Evolutionary conservation across 2,329 filamentous ascomycete species (phyloP).

Genomic region (Sordariomycetes sp.): DNA sequence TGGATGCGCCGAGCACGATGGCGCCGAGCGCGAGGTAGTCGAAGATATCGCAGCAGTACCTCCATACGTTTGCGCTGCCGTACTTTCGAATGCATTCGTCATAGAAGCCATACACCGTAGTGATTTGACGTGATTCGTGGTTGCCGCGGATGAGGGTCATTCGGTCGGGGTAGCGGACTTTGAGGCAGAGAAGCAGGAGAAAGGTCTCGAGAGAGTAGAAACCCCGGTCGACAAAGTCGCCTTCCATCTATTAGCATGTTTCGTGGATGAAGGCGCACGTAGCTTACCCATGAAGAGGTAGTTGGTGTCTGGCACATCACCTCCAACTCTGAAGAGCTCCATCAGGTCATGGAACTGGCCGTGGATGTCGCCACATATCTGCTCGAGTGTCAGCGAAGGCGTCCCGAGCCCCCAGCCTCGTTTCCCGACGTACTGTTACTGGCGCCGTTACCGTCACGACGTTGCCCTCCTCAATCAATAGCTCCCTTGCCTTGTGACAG

Average conservation of each 20-base stretch:
- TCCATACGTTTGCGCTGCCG: constrained; percentile 92
- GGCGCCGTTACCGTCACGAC: constrained; percentile 92
- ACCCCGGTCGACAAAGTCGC: constrained; percentile 94
- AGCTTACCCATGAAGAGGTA: constrained; percentile 86
- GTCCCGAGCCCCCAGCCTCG: background rate
- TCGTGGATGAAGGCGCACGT: background rate
- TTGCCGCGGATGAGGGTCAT: constrained; percentile 96
- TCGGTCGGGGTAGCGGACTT: constrained; percentile 65
- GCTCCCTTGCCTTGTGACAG: constrained; percentile 92
- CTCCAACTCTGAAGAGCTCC: constrained; percentile 91
- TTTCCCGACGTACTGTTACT: constrained; percentile 59
- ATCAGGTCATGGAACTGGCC: constrained; percentile 95
- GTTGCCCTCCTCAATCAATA: constrained; percentile 95
- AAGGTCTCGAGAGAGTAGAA: constrained; percentile 98
- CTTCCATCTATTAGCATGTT: constrained; percentile 26
- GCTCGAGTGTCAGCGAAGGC: constrained; percentile 1
- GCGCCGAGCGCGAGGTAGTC: constrained; percentile 91
- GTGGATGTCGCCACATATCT: constrained; percentile 96
- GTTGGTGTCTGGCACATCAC: constrained; percentile 89
- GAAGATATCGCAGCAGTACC: constrained; percentile 95
- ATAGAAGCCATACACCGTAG: constrained; percentile 96
- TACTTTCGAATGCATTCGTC: constrained; percentile 96
- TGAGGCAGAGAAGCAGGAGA: constrained; percentile 74
- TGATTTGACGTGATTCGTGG: constrained; percentile 94
- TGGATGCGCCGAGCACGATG: constrained; percentile 78